Evolutionary conservation across 225 moss, liverwort and hornwort genomes (phyloP), one percentile per base, ranked within the genome.

Genomic region (Physcomitrellopsis africana): DNA sequence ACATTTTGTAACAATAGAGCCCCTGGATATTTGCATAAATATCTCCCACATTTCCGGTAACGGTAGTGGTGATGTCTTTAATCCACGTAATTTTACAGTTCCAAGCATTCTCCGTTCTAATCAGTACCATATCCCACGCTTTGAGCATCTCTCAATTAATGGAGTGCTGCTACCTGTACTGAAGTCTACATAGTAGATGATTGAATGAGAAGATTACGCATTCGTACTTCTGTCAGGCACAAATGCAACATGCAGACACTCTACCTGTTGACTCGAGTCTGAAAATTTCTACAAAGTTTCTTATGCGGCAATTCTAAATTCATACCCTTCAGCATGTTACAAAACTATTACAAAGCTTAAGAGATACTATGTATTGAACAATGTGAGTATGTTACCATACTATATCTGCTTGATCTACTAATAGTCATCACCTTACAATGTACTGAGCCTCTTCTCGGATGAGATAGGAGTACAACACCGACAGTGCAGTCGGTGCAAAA

Each of bases 361-460:
- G 32, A 37, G 32, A 37, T 37, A 1, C 32, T 37, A 37, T 37
- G 32, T 37, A 37, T 37, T 37, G 32, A 7, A 37, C 32, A 5
- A 37, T 37, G 32, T 4, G 32, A 4, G 32, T 2, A 7, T 37
- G 32, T 37, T 37, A 37, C 32, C 7, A 37, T 37, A 37, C 32
- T 37, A 37, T 0, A 37, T 24, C 18, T 18, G 59, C 13, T 18
- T 58, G 56, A 63, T 37, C 20, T 14, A 18, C 8, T 11, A 19
- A 20, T n/a, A 32, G 32, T 37, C 14, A 37, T 79, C 67, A 79
- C 76, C 84, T 67, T 19, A 84, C 73, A 19, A 81, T 79, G 46
- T 81, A 87, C 72, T 84, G 86, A 1, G 81, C 79, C 13, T 88
- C 85, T 54, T 91, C 91, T 72, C 93, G 76, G 20, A 88, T 79